These are phyloP conservation scores for Gossypium arboreum DNA, from an alignment of 345 rosid species.

Conservation along the genomic window DNA sequence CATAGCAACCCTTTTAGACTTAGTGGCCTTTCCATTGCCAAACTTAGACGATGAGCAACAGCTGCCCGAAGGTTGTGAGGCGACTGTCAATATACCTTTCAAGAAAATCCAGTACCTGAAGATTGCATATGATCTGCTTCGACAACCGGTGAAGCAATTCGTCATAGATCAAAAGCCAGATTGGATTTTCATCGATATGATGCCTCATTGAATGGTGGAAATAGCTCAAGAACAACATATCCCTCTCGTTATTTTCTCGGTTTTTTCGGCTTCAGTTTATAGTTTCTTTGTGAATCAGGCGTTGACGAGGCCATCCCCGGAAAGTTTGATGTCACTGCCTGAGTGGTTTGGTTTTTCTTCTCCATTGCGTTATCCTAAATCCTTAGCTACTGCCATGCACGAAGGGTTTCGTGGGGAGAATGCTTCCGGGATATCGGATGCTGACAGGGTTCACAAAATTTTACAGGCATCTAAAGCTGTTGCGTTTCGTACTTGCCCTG, in stretches of 20 bases:
- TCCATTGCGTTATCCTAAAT: conserved; percentile 4
- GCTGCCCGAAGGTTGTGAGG: conserved; percentile 27
- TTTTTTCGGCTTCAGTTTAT: neutral
- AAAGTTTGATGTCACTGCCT: conserved; percentile 13
- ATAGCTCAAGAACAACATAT: conserved; percentile 21
- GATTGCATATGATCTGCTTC: conserved; percentile 21
- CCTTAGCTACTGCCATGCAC: neutral
- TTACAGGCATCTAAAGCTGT: conserved; percentile 5
- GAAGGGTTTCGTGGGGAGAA: neutral
- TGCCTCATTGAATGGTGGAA: conserved; percentile 19
- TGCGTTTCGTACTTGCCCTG: conserved; percentile 19
- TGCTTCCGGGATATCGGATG: conserved; percentile 17
- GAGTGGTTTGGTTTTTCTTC: conserved; percentile 24
- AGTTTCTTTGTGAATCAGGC: conserved; percentile 11
- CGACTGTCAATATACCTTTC: conserved; percentile 8
- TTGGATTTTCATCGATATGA: conserved; percentile 26
- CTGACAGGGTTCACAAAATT: neutral
- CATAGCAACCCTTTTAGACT: neutral
- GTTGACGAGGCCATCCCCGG: conserved; percentile 13
- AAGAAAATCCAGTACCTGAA: conserved; percentile 20
- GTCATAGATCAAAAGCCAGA: conserved; percentile 13
- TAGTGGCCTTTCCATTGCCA: conserved; percentile 24
- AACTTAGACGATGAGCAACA: neutral
- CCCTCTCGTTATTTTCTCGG: conserved; percentile 19
- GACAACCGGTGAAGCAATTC: conserved; percentile 24